These are phyloP conservation scores for Salvia sclarea DNA, from an alignment of 305 asterid genomes.

Conservation along the genomic window DNA sequence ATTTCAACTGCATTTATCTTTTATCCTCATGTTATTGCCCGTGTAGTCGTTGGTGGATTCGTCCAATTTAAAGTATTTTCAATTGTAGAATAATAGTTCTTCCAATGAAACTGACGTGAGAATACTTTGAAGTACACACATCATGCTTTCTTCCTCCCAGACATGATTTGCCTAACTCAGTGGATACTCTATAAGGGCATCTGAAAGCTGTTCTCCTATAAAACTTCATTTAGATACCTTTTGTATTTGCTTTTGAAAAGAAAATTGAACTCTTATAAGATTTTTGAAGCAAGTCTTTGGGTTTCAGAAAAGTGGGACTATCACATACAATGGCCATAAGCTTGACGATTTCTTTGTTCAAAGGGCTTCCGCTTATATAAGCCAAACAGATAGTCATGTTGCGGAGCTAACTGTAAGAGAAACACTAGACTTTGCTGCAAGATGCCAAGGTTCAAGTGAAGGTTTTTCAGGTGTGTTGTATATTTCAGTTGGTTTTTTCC, in stretches of 20 bases:
- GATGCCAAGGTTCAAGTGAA: slow-evolving; percentile 86
- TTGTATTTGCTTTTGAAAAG: not conserved
- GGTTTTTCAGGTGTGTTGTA: slow-evolving; percentile 68
- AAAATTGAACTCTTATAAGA: not conserved
- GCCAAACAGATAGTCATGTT: slow-evolving; percentile 91
- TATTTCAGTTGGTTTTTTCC: not conserved
- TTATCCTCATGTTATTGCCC: not conserved
- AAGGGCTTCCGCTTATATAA: slow-evolving; percentile 78
- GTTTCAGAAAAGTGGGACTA: slow-evolving; percentile 66
- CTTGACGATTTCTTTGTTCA: slow-evolving; percentile 69
- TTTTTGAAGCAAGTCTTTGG: slow-evolving; percentile 14
- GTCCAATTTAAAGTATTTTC: not conserved
- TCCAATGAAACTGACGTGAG: not conserved
- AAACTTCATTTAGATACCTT: slow-evolving; percentile 9
- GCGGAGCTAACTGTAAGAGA: slow-evolving; percentile 91
- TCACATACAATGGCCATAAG: slow-evolving; percentile 71
- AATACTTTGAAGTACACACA: not conserved
- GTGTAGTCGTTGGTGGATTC: not conserved
- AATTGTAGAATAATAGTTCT: not conserved
- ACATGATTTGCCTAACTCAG: not conserved
- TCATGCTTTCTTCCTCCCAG: not conserved
- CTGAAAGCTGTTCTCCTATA: slow-evolving; percentile 11
- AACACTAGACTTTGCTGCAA: slow-evolving; percentile 84
- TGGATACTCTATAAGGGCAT: slow-evolving; percentile 3
- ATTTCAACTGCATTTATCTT: not conserved